Percentiles rank a stretch among this genome's conserved stretches.
Conservation (phyloP, 106 monocot genomes). For the Dendrobium huoshanense region DNA sequence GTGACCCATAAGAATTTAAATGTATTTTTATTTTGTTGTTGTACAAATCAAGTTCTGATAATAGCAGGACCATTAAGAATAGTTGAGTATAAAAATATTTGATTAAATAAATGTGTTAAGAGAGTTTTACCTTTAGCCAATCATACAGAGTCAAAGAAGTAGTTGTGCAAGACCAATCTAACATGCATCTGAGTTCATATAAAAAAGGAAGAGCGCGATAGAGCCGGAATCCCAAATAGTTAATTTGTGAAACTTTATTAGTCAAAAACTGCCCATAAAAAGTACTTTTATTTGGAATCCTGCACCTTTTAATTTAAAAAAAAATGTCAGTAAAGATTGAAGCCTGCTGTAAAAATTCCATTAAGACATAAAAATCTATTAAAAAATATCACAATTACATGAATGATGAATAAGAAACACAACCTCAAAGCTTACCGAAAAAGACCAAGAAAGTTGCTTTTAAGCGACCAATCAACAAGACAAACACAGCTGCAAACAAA, state of each 20-base stretch:
- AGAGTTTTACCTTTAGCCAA: slow-evolving; percentile 80
- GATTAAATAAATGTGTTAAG: slow-evolving; percentile 1
- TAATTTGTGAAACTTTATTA: slow-evolving; percentile 18
- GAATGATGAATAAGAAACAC: neutral
- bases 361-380: neutral
- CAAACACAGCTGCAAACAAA: slow-evolving; percentile 92
- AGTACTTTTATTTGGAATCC: slow-evolving; percentile 87
- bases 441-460: slow-evolving; percentile 90
- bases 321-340: neutral
- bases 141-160: slow-evolving; percentile 99
- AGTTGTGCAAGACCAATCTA: slow-evolving; percentile 93
- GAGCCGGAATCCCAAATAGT: slow-evolving; percentile 85
- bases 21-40: neutral
- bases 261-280: slow-evolving; percentile 87
- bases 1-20: too few relatives aligned
- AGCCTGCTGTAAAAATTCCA: neutral
- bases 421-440: slow-evolving; percentile 54
- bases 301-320: slow-evolving; percentile 45
- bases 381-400: neutral
- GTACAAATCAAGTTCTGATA: neutral
- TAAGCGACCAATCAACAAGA: slow-evolving; percentile 95
- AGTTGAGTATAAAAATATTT: neutral
- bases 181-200: slow-evolving; percentile 95
- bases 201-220: slow-evolving; percentile 93
- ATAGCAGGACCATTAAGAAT: neutral